Evolutionary conservation across 2,329 filamentous ascomycete genomes (phyloP).

Genomic region (Mycocentrospora acerina): DNA sequence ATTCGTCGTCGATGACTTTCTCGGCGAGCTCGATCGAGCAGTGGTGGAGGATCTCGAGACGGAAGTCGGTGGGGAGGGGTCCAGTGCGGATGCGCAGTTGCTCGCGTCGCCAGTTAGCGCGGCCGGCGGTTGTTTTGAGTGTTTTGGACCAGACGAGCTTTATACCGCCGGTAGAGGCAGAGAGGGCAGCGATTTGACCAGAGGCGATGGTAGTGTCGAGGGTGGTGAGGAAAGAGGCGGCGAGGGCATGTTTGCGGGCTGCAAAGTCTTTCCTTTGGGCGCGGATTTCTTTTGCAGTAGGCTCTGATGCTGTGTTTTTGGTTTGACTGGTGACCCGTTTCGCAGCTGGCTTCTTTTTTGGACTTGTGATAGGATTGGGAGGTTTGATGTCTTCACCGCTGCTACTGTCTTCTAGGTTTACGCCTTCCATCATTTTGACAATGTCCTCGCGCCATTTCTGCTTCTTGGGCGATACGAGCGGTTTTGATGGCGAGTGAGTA

Average conservation of each 20-base stretch:
- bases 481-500: slow-evolving; percentile 38
- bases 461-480: slow-evolving; percentile 37
- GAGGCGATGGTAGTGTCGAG: slow-evolving; percentile 67
- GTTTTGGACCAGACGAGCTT: slow-evolving; percentile 73
- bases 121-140: slow-evolving; percentile 76
- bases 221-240: slow-evolving; percentile 64
- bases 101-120: slow-evolving; percentile 54
- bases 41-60: slow-evolving; percentile 53
- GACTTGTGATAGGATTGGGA: slow-evolving; percentile 21
- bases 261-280: slow-evolving; percentile 60
- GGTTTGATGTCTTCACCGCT: slow-evolving; percentile 13
- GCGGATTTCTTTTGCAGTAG: slow-evolving; percentile 24
- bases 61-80: slow-evolving; percentile 22
- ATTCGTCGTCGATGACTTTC: slow-evolving; percentile 76
- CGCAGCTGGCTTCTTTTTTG: slow-evolving; percentile 13
- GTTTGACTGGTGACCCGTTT: background rate
- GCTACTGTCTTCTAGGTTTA: slow-evolving; percentile 28
- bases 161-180: slow-evolving; percentile 68
- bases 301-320: slow-evolving; percentile 8
- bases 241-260: slow-evolving; percentile 61
- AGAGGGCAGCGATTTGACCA: slow-evolving; percentile 60
- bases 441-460: slow-evolving; percentile 36
- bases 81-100: slow-evolving; percentile 39
- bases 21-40: slow-evolving; percentile 85
- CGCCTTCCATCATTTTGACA: slow-evolving; percentile 27